Conservation (phyloP, 805 yeast species). For the Cyberlindnera euphorbiiphila region DNA sequence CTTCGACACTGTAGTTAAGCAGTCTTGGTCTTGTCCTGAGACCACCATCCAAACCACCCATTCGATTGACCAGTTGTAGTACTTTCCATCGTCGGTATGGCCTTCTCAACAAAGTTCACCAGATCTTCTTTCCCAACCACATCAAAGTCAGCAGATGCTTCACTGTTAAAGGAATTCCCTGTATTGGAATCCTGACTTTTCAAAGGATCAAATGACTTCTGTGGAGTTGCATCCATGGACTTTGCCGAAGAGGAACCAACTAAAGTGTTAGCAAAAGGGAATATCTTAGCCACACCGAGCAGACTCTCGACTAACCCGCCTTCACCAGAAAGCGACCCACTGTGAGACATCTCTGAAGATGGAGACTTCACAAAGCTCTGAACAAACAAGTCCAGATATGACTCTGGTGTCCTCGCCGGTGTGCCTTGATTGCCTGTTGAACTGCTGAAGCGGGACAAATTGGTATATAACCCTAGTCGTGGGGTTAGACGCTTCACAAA, state of each 20-base stretch:
- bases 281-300: slow-evolving; percentile 11
- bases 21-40: slow-evolving; percentile 11
- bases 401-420: neutral
- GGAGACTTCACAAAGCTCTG: slow-evolving; percentile 8
- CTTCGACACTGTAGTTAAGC: no score
- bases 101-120: slow-evolving; percentile 11
- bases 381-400: slow-evolving; percentile 11
- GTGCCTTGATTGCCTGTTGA: neutral
- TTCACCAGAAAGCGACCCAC: neutral
- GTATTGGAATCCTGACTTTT: neutral
- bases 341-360: neutral
- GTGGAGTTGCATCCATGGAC: neutral
- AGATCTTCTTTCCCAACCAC: slow-evolving; percentile 38
- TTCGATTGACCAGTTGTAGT: neutral
- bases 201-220: slow-evolving; percentile 4
- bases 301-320: slow-evolving; percentile 12
- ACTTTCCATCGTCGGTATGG: no score
- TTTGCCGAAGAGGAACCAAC: neutral
- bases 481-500: slow-evolving; percentile 11
- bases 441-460: slow-evolving; percentile 6
- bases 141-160: slow-evolving; percentile 40
- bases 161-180: slow-evolving; percentile 1
- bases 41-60: slow-evolving; percentile 20
- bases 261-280: neutral
- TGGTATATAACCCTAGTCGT: slow-evolving; percentile 6